These are phyloP conservation scores for Spergularia bocconei DNA, from an alignment of 148 eudicot genomes.

Conservation along the genomic window DNA sequence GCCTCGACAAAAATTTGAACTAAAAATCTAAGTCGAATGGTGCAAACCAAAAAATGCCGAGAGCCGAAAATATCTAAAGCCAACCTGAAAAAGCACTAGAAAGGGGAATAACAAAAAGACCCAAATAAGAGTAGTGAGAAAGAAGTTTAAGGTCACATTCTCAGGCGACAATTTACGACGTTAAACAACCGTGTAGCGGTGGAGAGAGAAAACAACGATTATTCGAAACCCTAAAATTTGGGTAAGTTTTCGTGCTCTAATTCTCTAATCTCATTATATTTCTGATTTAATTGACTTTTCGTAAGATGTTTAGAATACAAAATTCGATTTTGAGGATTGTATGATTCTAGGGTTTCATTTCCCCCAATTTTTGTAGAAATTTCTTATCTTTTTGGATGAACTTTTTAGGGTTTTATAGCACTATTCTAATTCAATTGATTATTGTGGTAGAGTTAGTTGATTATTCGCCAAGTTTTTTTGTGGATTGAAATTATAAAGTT, in stretches of 20 bases:
- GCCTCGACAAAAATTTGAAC: too few relatives aligned
- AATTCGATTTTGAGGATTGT: background rate
- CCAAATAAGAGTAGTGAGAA: too few relatives aligned
- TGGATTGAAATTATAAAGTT: background rate
- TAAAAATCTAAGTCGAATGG: too few relatives aligned
- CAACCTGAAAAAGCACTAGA: too few relatives aligned
- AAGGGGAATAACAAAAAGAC: too few relatives aligned
- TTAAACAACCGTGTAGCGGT: background rate
- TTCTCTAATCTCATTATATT: background rate
- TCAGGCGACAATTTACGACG: background rate
- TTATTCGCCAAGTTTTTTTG: background rate
- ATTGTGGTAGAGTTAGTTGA: background rate
- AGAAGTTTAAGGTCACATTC: background rate
- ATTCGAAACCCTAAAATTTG: background rate
- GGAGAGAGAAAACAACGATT: constrained; percentile 8
- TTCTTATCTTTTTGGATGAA: background rate
- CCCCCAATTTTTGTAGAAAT: background rate
- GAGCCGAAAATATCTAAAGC: too few relatives aligned
- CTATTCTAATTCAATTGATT: background rate
- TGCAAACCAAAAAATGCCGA: too few relatives aligned
- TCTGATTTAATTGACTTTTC: constrained; percentile 8
- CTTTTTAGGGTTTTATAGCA: constrained; percentile 8
- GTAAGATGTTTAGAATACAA: background rate
- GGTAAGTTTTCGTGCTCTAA: background rate
- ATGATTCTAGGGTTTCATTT: constrained; percentile 12